Percentiles rank a stretch among this genome's conserved stretches.
Conservation (phyloP, 208 protist species). For the Acanthamoeba lenticulata region DNA sequence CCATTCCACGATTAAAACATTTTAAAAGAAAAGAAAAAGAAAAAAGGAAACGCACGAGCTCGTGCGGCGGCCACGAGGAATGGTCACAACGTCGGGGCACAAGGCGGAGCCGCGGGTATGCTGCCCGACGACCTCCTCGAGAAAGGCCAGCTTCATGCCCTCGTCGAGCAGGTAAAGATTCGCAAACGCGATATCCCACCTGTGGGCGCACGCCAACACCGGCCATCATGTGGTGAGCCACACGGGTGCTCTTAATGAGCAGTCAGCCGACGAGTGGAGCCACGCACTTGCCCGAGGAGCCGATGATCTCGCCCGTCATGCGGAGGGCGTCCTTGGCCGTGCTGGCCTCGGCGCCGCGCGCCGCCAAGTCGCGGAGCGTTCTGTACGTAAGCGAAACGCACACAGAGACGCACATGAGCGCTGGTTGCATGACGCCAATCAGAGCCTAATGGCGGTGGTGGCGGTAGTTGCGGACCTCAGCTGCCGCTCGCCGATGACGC, state of each 20-base stretch:
- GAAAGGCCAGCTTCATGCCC: not conserved
- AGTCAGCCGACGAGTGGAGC: not conserved
- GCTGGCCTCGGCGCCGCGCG: not conserved
- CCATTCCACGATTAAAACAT: not conserved
- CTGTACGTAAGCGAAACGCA: not conserved
- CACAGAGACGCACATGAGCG: not conserved
- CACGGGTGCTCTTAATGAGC: too few relatives aligned
- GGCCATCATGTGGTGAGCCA: too few relatives aligned
- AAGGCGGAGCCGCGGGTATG: not conserved
- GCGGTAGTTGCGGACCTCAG: not conserved
- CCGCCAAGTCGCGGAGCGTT: not conserved
- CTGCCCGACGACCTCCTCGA: not conserved
- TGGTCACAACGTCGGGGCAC: slow-evolving; percentile 1
- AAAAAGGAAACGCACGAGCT: not conserved
- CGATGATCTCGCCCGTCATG: not conserved
- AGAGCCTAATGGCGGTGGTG: too few relatives aligned
- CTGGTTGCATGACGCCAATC: too few relatives aligned
- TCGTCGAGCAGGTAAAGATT: slow-evolving; percentile 49
- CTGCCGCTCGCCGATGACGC: slow-evolving; percentile 25
- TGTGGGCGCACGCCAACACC: not conserved
- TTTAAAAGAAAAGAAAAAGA: not conserved
- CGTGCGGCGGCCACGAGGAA: not conserved
- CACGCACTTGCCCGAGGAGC: not conserved
- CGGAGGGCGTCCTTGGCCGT: not conserved
- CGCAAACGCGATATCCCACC: slow-evolving; percentile 48